These are phyloP conservation scores for Staphylotrichum tortipilum DNA, from an alignment of 495 filamentous ascomycete genomes.

Conservation along the genomic window DNA sequence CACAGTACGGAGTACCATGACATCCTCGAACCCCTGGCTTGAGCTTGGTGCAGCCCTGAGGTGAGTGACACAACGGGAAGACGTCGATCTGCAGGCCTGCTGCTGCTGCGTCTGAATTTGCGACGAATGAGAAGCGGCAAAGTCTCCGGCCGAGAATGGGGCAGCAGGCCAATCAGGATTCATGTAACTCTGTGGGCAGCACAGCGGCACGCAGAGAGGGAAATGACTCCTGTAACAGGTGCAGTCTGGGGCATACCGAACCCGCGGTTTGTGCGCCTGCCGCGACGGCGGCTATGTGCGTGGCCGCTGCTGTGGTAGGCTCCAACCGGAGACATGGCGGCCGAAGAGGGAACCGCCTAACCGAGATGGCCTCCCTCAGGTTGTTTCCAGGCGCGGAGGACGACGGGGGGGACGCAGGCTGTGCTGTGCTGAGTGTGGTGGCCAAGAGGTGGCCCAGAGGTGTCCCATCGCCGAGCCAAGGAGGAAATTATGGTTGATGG, in stretches of 20 bases:
- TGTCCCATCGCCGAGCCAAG: too few species aligned
- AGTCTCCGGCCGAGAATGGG: neutral
- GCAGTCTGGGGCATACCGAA: conserved; percentile 3
- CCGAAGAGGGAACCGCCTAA: neutral
- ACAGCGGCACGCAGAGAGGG: neutral
- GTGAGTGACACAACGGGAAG: conserved; percentile 6
- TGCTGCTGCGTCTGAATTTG: neutral
- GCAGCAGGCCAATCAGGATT: neutral
- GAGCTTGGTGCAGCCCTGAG: conserved; percentile 6
- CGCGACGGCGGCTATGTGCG: neutral
- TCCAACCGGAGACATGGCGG: neutral
- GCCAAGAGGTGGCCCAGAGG: too few species aligned
- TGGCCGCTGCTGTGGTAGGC: neutral
- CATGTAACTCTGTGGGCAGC: too few species aligned
- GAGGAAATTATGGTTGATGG: too few species aligned
- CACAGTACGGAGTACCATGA: too few species aligned
- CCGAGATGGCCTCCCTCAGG: neutral
- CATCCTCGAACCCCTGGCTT: conserved; percentile 5
- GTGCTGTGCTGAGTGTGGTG: too few species aligned
- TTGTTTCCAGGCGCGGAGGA: too few species aligned
- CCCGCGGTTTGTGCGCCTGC: conserved; percentile 3
- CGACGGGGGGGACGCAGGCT: too few species aligned
- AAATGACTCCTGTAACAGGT: neutral
- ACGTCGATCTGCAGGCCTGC: conserved; percentile 1
- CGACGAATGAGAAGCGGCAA: neutral